phyloP scores from a whole-genome alignment of 495 filamentous ascomycete species.

The Extremus antarcticus region DNA sequence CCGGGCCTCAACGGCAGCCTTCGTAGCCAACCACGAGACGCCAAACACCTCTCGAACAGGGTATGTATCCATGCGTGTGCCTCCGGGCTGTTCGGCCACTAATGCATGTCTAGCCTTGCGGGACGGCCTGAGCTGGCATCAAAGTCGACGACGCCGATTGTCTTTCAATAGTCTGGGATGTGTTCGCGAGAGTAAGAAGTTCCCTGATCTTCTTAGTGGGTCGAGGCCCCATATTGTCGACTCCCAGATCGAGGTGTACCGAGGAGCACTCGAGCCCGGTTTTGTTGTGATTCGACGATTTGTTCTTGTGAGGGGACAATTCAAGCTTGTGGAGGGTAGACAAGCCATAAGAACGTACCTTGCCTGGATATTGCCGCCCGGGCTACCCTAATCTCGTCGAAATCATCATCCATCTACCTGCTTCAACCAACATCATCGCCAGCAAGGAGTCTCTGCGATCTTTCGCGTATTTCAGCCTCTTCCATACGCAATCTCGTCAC shows the following conservation, averaged over 20 bases:
- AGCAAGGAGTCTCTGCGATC: constrained; percentile 1
- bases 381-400: constrained; percentile 1
- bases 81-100: constrained; percentile 5
- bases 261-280: not conserved
- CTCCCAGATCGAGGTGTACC: not conserved
- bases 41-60: not conserved
- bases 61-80: constrained; percentile 5
- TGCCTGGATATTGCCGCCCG: constrained; percentile 1
- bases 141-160: not conserved
- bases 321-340: not conserved
- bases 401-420: constrained; percentile 14
- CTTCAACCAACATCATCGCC: constrained; percentile 8
- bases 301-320: not conserved
- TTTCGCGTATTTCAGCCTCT: not conserved
- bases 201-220: not conserved
- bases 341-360: constrained; percentile 7
- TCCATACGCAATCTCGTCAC: not conserved
- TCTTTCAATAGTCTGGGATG: constrained; percentile 1
- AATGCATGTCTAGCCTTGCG: constrained; percentile 21
- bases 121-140: constrained; percentile 11
- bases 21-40: constrained; percentile 12
- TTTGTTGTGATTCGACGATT: constrained; percentile 1
- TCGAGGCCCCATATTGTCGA: not conserved
- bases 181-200: not conserved
- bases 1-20: not conserved